Evolutionary conservation across 768 basidiomycete species (phyloP).

Genomic region (Pisolithus marmoratus): DNA sequence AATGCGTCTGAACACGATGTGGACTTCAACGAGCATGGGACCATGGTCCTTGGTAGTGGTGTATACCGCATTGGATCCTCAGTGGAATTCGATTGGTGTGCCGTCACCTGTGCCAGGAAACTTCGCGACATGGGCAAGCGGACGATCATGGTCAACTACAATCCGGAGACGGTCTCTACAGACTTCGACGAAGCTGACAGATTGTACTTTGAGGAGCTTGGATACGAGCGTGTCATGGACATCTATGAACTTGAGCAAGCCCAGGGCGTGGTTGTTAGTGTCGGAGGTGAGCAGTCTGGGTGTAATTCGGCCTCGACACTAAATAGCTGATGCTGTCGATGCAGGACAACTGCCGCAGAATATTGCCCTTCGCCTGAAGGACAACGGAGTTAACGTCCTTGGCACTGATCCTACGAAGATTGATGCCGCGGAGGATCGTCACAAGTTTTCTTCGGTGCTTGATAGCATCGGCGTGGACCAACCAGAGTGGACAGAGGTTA

Average conservation of each 20-base stretch:
- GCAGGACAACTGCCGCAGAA: conserved; percentile 96
- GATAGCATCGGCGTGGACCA: conserved; percentile 96
- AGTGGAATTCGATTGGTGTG: conserved; percentile 99
- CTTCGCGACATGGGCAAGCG: conserved; percentile 88
- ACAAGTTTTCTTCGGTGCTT: conserved; percentile 97
- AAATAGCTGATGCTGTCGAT: background rate
- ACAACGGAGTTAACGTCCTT: conserved; percentile 86
- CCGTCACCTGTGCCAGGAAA: conserved; percentile 95
- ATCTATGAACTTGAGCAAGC: conserved; percentile 96
- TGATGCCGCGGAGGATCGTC: conserved; percentile 96
- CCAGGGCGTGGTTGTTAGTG: conserved; percentile 91
- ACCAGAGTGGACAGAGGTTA: conserved; percentile 92
- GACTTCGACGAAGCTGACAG: conserved; percentile 99
- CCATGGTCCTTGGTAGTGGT: conserved; percentile 98
- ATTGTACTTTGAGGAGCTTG: conserved; percentile 97
- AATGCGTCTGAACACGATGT: conserved; percentile 96
- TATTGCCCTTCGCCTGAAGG: conserved; percentile 92
- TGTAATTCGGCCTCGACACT: background rate
- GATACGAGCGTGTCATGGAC: conserved; percentile 98
- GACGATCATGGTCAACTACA: conserved; percentile 99
- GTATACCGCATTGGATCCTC: conserved; percentile 98
- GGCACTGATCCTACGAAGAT: conserved; percentile 95
- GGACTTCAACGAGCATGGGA: conserved; percentile 92
- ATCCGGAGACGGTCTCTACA: conserved; percentile 98
- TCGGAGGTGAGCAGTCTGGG: conserved; percentile 66